These are phyloP conservation scores for Gyromitra esculenta DNA, from an alignment of 2,329 filamentous ascomycete genomes.

Conservation along the genomic window DNA sequence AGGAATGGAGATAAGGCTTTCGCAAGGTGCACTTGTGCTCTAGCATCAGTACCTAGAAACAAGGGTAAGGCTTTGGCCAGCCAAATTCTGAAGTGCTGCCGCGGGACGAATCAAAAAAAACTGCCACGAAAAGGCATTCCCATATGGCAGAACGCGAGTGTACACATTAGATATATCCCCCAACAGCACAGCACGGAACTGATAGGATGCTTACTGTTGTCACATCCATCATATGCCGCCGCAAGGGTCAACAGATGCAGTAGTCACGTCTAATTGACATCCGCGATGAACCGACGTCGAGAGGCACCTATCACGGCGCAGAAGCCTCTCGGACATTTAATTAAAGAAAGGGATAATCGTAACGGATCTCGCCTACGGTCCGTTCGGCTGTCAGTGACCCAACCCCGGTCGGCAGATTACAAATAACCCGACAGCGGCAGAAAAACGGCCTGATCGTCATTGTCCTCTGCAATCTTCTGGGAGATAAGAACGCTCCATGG, in stretches of 20 bases:
- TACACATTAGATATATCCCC: background rate
- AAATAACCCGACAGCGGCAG: conserved; percentile 1
- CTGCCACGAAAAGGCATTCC: too few relatives aligned
- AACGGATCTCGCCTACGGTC: background rate
- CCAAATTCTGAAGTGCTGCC: too few relatives aligned
- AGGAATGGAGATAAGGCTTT: conserved; percentile 3
- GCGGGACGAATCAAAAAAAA: too few relatives aligned
- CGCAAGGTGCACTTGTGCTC: background rate
- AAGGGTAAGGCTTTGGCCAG: too few relatives aligned
- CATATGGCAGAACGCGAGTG: background rate
- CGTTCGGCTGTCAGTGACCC: background rate
- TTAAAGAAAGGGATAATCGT: background rate
- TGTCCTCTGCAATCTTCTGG: conserved; percentile 10
- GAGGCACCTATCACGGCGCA: conserved; percentile 11
- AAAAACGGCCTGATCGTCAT: background rate
- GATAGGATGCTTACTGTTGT: background rate
- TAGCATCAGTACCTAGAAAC: too few relatives aligned
- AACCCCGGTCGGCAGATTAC: conserved; percentile 16
- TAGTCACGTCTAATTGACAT: background rate
- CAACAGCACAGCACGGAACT: too few relatives aligned
- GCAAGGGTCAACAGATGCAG: background rate
- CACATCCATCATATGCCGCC: background rate
- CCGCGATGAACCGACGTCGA: conserved; percentile 16
- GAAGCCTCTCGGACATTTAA: conserved; percentile 4
- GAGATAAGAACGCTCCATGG: conserved; percentile 12